phyloP scores from a whole-genome alignment of 2,329 filamentous ascomycete genomes.

The Colletotrichum sp. region DNA sequence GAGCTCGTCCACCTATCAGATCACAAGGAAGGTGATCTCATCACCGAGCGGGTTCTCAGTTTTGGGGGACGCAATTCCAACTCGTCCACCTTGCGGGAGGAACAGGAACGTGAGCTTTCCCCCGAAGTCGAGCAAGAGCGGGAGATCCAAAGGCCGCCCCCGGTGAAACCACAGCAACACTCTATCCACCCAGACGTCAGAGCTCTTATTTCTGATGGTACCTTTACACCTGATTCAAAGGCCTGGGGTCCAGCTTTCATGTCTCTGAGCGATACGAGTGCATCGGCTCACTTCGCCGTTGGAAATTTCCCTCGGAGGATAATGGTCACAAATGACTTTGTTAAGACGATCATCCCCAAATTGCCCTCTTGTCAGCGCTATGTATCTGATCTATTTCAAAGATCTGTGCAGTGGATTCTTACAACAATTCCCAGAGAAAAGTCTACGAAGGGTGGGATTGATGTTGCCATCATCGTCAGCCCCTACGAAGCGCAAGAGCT shows the following conservation, averaged over 20 bases:
- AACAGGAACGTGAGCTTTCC: constrained; percentile 72
- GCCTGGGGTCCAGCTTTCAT: constrained; percentile 52
- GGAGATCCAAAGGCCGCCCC: constrained; percentile 54
- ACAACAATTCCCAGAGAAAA: no score
- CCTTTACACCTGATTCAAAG: constrained; percentile 25
- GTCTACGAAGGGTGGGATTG: not conserved
- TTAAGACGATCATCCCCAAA: constrained; percentile 42
- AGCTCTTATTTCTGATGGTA: constrained; percentile 42
- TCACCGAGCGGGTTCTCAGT: constrained; percentile 35
- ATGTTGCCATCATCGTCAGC: constrained; percentile 56
- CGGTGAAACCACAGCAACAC: constrained; percentile 44
- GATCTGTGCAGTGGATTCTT: constrained; percentile 58
- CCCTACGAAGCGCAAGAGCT: constrained; percentile 64
- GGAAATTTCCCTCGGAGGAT: constrained; percentile 42
- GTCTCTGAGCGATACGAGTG: constrained; percentile 44
- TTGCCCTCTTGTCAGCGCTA: not conserved
- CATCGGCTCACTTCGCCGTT: constrained; percentile 36
- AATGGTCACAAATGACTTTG: constrained; percentile 57
- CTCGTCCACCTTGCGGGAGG: constrained; percentile 57
- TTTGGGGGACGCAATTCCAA: constrained; percentile 36
- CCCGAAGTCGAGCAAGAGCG: constrained; percentile 68
- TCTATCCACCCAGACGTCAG: constrained; percentile 46
- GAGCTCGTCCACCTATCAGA: not conserved
- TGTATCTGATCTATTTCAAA: constrained; percentile 50
- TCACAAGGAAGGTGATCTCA: not conserved